phyloP scores from a whole-genome alignment of 805 yeast genomes.

The Tetrapisispora namnaoensis region DNA sequence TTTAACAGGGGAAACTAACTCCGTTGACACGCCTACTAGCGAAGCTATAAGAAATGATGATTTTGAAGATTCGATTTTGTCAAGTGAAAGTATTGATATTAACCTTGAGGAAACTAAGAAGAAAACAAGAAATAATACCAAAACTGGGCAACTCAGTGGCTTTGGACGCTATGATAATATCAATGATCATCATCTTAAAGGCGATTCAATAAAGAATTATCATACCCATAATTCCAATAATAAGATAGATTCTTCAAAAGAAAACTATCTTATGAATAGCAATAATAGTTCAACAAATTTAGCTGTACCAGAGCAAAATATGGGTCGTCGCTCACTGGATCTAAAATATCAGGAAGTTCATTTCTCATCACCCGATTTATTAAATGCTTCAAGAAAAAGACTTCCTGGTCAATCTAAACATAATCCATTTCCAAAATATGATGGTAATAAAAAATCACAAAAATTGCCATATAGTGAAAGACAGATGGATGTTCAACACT shows the following conservation, averaged over 20 bases:
- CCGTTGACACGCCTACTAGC: not conserved
- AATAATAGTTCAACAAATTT: not conserved
- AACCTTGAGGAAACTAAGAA: slow-evolving; percentile 13
- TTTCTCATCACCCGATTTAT: slow-evolving; percentile 6
- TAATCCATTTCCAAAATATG: not conserved
- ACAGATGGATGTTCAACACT: not conserved
- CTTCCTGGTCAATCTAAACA: not conserved
- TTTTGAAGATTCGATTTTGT: slow-evolving; percentile 8
- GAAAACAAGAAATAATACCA: not conserved
- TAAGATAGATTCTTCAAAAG: not conserved
- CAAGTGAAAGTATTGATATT: slow-evolving; percentile 24
- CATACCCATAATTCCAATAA: not conserved
- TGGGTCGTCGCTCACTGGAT: slow-evolving; percentile 14
- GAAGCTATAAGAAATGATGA: not conserved
- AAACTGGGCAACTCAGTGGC: too few relatives aligned
- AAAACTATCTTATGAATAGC: not conserved
- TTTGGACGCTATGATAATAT: not conserved
- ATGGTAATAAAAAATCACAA: not conserved
- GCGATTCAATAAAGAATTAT: not conserved
- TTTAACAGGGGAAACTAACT: slow-evolving; percentile 6
- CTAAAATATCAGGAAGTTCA: slow-evolving; percentile 18
- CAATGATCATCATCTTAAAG: too few relatives aligned
- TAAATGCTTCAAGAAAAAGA: not conserved
- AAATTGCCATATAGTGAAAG: not conserved
- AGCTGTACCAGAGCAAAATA: not conserved